Percentiles rank a stretch among this genome's conserved stretches.
These are phyloP conservation scores for Sclerotinia glacialis DNA, from an alignment of 2,329 filamentous ascomycete genomes.

Conservation along the genomic window DNA sequence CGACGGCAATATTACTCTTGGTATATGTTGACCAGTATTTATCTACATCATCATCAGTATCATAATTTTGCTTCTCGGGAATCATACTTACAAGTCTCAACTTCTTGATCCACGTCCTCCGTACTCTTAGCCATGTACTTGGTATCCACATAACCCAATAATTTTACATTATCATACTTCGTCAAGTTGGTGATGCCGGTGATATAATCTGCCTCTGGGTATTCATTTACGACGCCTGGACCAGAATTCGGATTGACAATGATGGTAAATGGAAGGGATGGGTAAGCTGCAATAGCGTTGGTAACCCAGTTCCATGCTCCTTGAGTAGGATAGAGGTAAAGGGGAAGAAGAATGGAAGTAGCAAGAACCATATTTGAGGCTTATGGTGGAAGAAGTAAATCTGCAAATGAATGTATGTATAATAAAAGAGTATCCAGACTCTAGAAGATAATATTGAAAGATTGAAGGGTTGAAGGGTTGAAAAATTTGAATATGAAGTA, in stretches of 20 bases:
- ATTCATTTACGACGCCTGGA: not conserved
- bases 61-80: no score
- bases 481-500: not conserved
- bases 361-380: slow-evolving; percentile 14
- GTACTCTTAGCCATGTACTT: not conserved
- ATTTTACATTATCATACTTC: slow-evolving; percentile 9
- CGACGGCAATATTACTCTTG: not conserved
- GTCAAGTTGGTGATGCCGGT: not conserved
- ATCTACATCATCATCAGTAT: not conserved
- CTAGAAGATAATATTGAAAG: not conserved
- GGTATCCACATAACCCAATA: slow-evolving; percentile 20
- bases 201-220: slow-evolving; percentile 7
- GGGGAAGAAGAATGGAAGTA: slow-evolving; percentile 18
- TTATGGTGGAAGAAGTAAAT: not conserved
- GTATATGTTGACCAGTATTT: slow-evolving; percentile 22
- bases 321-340: slow-evolving; percentile 15
- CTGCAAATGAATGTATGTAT: not conserved
- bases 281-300: slow-evolving; percentile 4
- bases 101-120: not conserved
- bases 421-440: slow-evolving; percentile 15
- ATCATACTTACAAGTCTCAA: slow-evolving; percentile 16
- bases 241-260: slow-evolving; percentile 18
- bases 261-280: slow-evolving; percentile 13
- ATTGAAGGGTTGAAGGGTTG: not conserved
- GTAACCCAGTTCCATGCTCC: slow-evolving; percentile 19